Evolutionary conservation across 2,329 filamentous ascomycete genomes (phyloP), one percentile per base, ranked within the genome.

Genomic region (Trichophyton equinum): DNA sequence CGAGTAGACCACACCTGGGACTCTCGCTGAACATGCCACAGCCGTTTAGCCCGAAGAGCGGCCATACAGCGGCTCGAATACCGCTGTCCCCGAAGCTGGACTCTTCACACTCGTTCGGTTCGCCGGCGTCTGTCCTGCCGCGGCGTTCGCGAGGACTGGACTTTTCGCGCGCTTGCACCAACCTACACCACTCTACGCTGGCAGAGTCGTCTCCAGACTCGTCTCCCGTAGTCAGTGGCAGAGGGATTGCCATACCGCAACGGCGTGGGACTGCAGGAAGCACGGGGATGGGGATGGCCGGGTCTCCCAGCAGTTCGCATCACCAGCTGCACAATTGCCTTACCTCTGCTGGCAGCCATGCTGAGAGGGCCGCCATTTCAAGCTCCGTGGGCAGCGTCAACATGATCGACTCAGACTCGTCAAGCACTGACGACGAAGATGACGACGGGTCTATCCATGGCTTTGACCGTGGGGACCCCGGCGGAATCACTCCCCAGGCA

Each of bases 171-270:
- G 91, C 91, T 9, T 94, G 90, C 64, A 96, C 92, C 9, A 95
- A 91, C 71, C 80, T 99, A 22, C 94, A 97, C 75, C 94, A 97
- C 74, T 96, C 92, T 15, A 97, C 89, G 0, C 82, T 97, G 7
- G 91, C 92, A 61, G 89, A 96, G 71, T 88, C 89, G 0, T 94
- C 89, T 4, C 91, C 91, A 2, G 91, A 95, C 72, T 94, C 90
- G 0, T 96, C 91, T 0, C 94, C 94, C 0, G 91, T 87, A 11
- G 86, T 94, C 60, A 85, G 85, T 59, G 85, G 86, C 46, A 84
- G 87, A 64, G 81, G 80, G 1, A 78, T 85, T 70, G 78, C 78
- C 62, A 85, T 85, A 60, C 82, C 83, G 2, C 74, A 78, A 44
- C 76, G 82, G 58, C 82, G 79, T 61, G 72, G 73, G 18, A 63